Evolutionary conservation across 2,329 filamentous ascomycete genomes (phyloP).

Genomic region (Penicillium sp.): DNA sequence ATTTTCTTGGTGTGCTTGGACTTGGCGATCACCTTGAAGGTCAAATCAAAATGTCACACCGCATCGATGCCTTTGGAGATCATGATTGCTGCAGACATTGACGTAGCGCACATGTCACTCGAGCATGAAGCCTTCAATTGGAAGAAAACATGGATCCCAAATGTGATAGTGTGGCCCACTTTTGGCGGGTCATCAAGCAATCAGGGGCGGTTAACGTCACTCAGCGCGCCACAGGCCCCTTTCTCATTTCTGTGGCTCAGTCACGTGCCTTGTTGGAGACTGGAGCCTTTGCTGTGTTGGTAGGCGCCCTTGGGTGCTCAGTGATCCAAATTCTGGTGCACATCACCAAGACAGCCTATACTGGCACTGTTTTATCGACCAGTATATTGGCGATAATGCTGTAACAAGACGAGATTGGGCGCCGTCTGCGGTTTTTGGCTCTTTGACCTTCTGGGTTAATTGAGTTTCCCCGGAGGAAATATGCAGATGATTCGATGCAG

Average conservation of each 20-base stretch:
- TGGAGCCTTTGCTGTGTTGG: not conserved
- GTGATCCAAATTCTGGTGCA: not conserved
- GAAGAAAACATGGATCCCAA: not conserved
- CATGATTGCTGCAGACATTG: not conserved
- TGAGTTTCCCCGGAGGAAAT: not conserved
- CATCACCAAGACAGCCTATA: not conserved
- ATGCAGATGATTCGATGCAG: not conserved
- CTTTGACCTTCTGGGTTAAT: not conserved
- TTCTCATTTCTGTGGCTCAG: not conserved
- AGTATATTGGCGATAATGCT: not conserved
- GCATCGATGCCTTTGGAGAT: not conserved
- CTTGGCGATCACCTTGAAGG: not conserved
- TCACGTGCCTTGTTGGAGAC: not conserved
- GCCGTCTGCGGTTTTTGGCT: slow-evolving; percentile 1
- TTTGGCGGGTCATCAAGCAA: not conserved
- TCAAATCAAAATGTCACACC: not conserved
- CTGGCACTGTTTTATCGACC: not conserved
- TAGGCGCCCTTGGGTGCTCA: not conserved
- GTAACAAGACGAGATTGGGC: not conserved
- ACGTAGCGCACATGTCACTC: not conserved
- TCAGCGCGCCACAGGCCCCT: not conserved
- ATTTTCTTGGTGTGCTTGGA: not conserved
- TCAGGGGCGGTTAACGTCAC: not conserved
- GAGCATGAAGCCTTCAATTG: not conserved
- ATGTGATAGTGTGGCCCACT: not conserved